Evolutionary conservation across 202 grass and related monocot genomes (phyloP), one percentile per base, ranked within the genome.

Genomic region (Carex arenaria): DNA sequence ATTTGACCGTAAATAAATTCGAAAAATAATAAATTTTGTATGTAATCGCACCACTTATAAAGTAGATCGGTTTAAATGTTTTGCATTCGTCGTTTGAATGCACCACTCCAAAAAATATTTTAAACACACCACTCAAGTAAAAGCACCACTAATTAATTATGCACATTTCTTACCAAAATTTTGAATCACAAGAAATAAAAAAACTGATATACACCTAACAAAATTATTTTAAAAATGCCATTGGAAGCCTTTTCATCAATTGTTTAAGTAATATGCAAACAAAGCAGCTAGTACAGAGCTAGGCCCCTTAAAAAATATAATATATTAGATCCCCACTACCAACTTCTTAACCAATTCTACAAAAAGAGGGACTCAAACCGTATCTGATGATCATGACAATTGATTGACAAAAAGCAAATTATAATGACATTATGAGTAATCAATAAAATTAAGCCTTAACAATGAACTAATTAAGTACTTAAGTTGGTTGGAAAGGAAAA

Each of bases 321-420:
- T 78, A 78, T 59, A 78, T 59, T 38, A 17, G 15, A 26, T 3
- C 30, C 6, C 7, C 8, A 12, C 53, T 5, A 36, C 53, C 14
- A 78, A 78, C 30, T 59, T 57, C 52, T 77, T 59, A 78, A 78
- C 28, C 15, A 78, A 78, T 59, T 78, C 30, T 59, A 78, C 69
- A 72, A 19, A 77, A 57, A 34, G 14, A 77, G 30, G 73, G 26
- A 59, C 26, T 59, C 52, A 36, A 36, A 57, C 28, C 8, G 5
- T 59, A 59, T 57, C 15, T 57, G 30, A 7, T 32, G 49, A 77
- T 77, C 15, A 77, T 77, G 73, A 59, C 52, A 59, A 77, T 34
- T 57, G n/a, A 82, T 38, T 82, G 61, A 68, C 43, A 28, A 82
- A 82, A 68, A 68, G 80, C 80, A 82, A 82, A 47, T 18, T 30